Evolutionary conservation across 2,329 filamentous ascomycete genomes (phyloP), one percentile per base, ranked within the genome.

Genomic region (Penicillium palitans): DNA sequence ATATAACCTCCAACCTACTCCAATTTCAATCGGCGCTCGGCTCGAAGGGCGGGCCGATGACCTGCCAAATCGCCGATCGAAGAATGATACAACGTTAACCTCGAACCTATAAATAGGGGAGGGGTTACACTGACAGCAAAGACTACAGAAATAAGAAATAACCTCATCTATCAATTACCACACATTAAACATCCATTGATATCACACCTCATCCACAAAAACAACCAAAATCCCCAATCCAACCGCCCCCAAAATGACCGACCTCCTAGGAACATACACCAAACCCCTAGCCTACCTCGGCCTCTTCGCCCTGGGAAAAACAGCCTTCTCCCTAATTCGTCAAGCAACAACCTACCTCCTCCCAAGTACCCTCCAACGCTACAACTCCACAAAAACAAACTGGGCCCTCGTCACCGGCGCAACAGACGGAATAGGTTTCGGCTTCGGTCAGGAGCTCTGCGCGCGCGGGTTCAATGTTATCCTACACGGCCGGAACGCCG

Each of bases 371-470:
- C 52, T 68, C 8, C 24, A 58, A 52, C 51, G 42, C 33, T 66
- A 68, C 63, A 68, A 67, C 46, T 48, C 37, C 19, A 53, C 49
- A 6, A 49, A 45, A 33, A 48, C 42, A 12, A 66, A 62, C 52
- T 67, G 66, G 66, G 66, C 66, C 48, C 58, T 68, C 7, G 65
- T 68, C 9, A 86, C 83, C 0, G 83, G 84, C 33, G 77, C 81
- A 19, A 81, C 76, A 15, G 82, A 83, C 46, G 84, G 84, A 21
- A 84, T 86, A 40, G 84, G 84, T 12, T 72, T 73, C 29, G 79
- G 72, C 0, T 79, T 85, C 58, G 78, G 78, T 4, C 69, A 79
- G 55, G 80, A 83, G 63, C 79, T 87, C n/a, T 80, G 80, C 19
- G 58, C 63, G 0, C 72, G 71, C 15, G 81, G 82, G 47, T 85